Percentiles rank a stretch among this genome's conserved stretches.
Evolutionary conservation across 2,329 filamentous ascomycete genomes (phyloP).

Genomic region (Apiospora marii): DNA sequence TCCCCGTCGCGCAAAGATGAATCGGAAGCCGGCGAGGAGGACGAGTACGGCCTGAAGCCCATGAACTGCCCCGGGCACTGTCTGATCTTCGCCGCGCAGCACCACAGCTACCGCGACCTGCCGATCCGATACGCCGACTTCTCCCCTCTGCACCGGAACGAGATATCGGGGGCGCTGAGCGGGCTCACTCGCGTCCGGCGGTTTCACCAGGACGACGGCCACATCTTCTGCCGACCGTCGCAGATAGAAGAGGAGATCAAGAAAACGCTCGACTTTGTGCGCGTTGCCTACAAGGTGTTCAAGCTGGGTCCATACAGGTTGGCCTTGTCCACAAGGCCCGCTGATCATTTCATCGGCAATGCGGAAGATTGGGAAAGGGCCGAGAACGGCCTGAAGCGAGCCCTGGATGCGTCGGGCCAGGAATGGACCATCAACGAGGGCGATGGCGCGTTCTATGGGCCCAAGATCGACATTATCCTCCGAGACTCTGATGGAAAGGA

Average conservation of each 20-base stretch:
- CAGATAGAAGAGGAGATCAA: constrained; percentile 69
- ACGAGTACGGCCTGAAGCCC: constrained; percentile 76
- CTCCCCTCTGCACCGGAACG: constrained; percentile 93
- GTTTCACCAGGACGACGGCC: constrained; percentile 96
- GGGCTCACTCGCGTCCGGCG: constrained; percentile 91
- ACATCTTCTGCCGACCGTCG: constrained; percentile 83
- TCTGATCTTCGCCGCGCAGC: constrained; percentile 83
- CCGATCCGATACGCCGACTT: constrained; percentile 95
- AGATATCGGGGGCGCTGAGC: constrained; percentile 88
- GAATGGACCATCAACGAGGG: constrained; percentile 80
- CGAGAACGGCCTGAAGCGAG: constrained; percentile 70
- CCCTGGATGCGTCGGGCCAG: constrained; percentile 69
- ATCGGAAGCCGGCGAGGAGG: constrained; percentile 39
- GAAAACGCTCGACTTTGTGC: constrained; percentile 53
- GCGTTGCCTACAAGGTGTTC: constrained; percentile 61
- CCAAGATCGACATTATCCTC: constrained; percentile 89
- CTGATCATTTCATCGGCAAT: constrained; percentile 79
- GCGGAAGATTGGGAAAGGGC: constrained; percentile 72
- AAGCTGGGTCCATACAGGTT: constrained; percentile 78
- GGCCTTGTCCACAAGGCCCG: constrained; percentile 79
- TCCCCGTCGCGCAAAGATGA: constrained; percentile 49
- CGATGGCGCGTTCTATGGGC: constrained; percentile 90
- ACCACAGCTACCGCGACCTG: constrained; percentile 87
- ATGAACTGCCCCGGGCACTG: constrained; percentile 99
- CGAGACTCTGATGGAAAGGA: constrained; percentile 83